Conservation (phyloP, 148 eudicot genomes). For the Pharnaceum exiguum region DNA sequence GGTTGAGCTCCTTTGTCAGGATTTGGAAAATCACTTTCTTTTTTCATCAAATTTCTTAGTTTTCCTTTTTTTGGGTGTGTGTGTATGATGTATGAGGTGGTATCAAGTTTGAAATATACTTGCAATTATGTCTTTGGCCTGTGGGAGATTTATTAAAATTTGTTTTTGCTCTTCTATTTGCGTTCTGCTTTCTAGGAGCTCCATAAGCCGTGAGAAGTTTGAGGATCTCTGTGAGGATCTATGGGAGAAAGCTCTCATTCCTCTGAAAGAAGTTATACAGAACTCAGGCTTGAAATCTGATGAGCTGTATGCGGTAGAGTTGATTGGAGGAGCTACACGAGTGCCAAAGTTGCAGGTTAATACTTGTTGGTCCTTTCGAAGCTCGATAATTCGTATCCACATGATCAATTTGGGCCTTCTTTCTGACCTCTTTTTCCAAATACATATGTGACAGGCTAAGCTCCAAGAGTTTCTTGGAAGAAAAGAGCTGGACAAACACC, state of each 20-base stretch:
- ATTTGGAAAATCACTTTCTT: too few species aligned
- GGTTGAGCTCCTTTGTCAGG: too few species aligned
- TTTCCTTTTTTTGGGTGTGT: too few species aligned
- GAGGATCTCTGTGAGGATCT: constrained; percentile 85
- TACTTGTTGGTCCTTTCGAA: neutral
- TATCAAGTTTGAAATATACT: too few species aligned
- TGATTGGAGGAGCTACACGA: constrained; percentile 96
- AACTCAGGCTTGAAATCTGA: constrained; percentile 66
- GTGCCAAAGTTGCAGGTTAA: constrained; percentile 92
- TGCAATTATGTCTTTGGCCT: too few species aligned
- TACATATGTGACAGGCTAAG: constrained; percentile 68
- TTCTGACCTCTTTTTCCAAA: neutral
- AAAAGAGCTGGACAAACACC: constrained; percentile 85
- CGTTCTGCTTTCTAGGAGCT: constrained; percentile 56
- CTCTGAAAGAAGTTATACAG: constrained; percentile 63
- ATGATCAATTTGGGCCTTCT: neutral
- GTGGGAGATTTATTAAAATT: too few species aligned
- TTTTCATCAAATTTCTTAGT: too few species aligned
- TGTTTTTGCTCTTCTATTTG: too few species aligned
- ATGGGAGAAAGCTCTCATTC: constrained; percentile 81
- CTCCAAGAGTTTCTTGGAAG: constrained; percentile 92
- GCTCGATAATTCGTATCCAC: neutral
- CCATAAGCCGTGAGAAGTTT: constrained; percentile 90
- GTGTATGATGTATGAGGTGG: too few species aligned
- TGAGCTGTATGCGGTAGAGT: constrained; percentile 79